Percentiles rank a stretch among this genome's conserved stretches.
Conservation (phyloP, 169 alveolate genomes). For the Perkinsus marinus region DNA sequence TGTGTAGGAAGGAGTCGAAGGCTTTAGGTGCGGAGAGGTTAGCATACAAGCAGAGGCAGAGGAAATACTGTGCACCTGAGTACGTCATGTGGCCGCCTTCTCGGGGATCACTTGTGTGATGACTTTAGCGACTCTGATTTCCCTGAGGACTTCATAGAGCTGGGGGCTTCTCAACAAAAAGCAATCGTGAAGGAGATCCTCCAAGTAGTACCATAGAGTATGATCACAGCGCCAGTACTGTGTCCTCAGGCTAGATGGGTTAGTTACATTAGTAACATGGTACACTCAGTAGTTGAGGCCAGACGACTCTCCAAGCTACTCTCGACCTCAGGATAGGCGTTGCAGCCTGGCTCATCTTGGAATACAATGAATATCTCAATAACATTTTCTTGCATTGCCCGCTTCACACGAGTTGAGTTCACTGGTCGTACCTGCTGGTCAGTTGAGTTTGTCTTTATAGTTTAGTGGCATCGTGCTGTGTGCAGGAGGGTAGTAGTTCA, state of each 20-base stretch:
- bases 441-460: too few relatives aligned
- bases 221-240: too few relatives aligned
- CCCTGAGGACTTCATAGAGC: neutral
- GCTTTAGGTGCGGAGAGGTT: neutral
- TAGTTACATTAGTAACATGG: neutral
- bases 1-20: neutral
- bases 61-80: neutral
- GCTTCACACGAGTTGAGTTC: too few relatives aligned
- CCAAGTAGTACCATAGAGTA: neutral
- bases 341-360: too few relatives aligned
- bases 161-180: neutral
- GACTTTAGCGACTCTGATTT: neutral
- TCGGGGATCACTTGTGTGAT: neutral
- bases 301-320: neutral
- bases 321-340: neutral
- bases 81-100: too few relatives aligned
- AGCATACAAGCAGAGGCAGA: neutral
- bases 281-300: neutral
- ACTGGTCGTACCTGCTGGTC: too few relatives aligned
- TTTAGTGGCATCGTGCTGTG: too few relatives aligned
- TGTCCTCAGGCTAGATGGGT: neutral
- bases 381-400: too few relatives aligned
- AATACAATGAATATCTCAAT: too few relatives aligned
- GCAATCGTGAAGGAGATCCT: neutral
- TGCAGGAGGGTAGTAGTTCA: too few relatives aligned